phyloP scores from a whole-genome alignment of 192 early-diverging fungal genomes.

The Podila minutissima region DNA sequence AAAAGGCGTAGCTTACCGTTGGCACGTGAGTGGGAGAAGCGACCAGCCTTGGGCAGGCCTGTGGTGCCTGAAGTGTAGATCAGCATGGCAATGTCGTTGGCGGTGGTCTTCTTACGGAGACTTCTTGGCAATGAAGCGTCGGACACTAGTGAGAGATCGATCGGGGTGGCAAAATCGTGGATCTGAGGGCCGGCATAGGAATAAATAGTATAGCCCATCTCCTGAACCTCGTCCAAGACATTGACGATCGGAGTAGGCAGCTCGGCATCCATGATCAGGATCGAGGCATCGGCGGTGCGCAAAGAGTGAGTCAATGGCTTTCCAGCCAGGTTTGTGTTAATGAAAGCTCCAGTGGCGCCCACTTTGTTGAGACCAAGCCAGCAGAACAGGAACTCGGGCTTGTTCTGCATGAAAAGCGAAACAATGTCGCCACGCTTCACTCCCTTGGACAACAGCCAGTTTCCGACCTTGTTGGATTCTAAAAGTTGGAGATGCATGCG shows the following conservation, averaged over 20 bases:
- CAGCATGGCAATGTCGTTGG: conserved; percentile 53
- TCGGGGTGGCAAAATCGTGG: conserved; percentile 51
- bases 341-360: conserved; percentile 65
- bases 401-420: conserved; percentile 70
- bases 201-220: conserved; percentile 35
- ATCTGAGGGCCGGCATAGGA: conserved; percentile 19
- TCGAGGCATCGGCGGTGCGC: conserved; percentile 42
- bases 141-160: conserved; percentile 22
- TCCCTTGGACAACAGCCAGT: conserved; percentile 45
- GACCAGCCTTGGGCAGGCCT: conserved; percentile 69
- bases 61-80: conserved; percentile 70
- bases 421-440: conserved; percentile 60
- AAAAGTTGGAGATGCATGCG: neutral
- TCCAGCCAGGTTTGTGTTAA: conserved; percentile 69
- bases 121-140: conserved; percentile 32
- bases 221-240: conserved; percentile 26
- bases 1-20: conserved; percentile 18
- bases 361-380: conserved; percentile 71
- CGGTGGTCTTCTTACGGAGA: conserved; percentile 15
- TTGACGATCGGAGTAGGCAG: conserved; percentile 28
- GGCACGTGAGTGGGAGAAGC: conserved; percentile 54
- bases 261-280: conserved; percentile 45
- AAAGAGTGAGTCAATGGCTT: conserved; percentile 57
- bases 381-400: conserved; percentile 64
- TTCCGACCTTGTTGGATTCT: conserved; percentile 46